Evolutionary conservation across 352 stramenopile species (phyloP), one percentile per base, ranked within the genome.

Genomic region (Phytophthora agathidicida): DNA sequence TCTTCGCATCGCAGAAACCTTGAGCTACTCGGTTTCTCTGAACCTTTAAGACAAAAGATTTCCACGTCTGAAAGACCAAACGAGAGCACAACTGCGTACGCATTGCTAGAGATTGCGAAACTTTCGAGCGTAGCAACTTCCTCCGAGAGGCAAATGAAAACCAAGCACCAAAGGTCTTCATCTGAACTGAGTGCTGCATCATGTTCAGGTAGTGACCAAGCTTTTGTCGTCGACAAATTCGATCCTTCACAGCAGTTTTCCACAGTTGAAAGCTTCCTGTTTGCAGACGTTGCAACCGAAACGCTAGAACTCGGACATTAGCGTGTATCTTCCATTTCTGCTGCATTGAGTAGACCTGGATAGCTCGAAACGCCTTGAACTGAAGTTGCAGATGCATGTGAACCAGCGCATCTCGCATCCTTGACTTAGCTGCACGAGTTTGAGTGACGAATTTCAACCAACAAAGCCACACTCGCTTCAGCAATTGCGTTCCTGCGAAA

Each of bases 161-260:
- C 80, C 76, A 90, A 1, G 52, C 46, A 3, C 38, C 3, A 28
- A 90, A 77, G 36, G 66, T 76, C 30, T 63, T 71, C 7, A 33
- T 60, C 57, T 88, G 77, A 0, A 56, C 16, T 3, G 68, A 56
- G 19, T 83, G 30, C 24, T 83, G 71, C 35, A 83, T 58, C 32
- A 77, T 14, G 9, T 74, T 57, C 7, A 87, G 36, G 22, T 77
- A 86, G 0, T 31, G 33, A 7, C 13, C 32, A 5, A 88, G 60
- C 36, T 71, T 79, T n/a, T 32, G 30, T 0, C 59, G 59, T 16
- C 50, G 63, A 2, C 6, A 19, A 6, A 49, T 50, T n/a, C 24
- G 41, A 1, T 53, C 30, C 0, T 7, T 16, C 1, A 43, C 45
- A 3, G 19, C 20, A 1, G 10, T 3, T 24, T 48, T 55, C 79